Percentiles rank a stretch among this genome's conserved stretches.
Evolutionary conservation across 106 monocot species (phyloP).

Genomic region (Dactylorhiza incarnata): DNA sequence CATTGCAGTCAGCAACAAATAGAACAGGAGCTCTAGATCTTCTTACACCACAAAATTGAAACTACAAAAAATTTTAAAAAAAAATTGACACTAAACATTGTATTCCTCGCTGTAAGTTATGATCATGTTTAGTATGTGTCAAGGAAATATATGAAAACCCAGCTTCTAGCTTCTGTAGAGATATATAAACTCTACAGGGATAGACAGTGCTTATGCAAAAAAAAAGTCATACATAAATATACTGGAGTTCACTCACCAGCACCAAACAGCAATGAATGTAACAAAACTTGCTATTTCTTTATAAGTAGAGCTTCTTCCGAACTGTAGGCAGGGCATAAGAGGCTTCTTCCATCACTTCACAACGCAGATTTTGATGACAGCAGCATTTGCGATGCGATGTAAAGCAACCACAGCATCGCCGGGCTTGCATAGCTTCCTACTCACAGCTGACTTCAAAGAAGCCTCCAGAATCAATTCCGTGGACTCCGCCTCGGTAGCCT

Average conservation of each 20-base stretch:
- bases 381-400: constrained; percentile 41
- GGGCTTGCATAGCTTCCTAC: constrained; percentile 25
- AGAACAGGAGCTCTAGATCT: not conserved
- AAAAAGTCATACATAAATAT: not conserved
- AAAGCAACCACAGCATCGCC: constrained; percentile 39
- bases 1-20: too few relatives aligned
- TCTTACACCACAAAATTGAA: not conserved
- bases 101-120: not conserved
- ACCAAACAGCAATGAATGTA: not conserved
- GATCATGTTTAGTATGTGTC: not conserved
- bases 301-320: not conserved
- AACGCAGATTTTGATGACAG: constrained; percentile 46
- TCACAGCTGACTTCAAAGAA: constrained; percentile 17
- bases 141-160: not conserved
- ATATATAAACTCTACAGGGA: not conserved
- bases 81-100: too few relatives aligned
- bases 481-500: constrained; percentile 32
- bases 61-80: not conserved
- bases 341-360: constrained; percentile 24
- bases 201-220: not conserved
- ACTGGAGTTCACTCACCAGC: not conserved
- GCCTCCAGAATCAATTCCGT: constrained; percentile 34
- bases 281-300: not conserved
- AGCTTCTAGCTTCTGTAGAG: not conserved
- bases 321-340: not conserved